phyloP scores from a whole-genome alignment of 805 yeast species.

The Saturnispora saitoi region DNA sequence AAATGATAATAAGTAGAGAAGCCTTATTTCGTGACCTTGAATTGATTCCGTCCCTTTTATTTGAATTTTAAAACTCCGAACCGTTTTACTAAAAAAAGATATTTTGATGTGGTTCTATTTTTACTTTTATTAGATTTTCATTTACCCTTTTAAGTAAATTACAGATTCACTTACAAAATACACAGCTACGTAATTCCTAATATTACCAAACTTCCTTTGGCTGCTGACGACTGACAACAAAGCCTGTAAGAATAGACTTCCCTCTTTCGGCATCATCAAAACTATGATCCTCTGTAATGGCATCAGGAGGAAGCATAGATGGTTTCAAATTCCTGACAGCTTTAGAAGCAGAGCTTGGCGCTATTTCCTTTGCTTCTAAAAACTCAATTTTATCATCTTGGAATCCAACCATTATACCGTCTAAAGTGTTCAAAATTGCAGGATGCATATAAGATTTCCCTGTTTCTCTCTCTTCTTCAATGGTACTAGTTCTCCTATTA shows the following conservation, averaged over 20 bases:
- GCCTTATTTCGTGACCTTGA: too few species aligned
- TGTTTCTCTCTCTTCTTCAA: constrained; percentile 50
- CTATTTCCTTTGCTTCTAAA: constrained; percentile 22
- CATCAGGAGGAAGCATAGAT: background rate
- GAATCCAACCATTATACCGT: constrained; percentile 53
- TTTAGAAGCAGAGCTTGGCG: background rate
- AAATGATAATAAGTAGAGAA: too few species aligned
- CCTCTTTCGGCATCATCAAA: constrained; percentile 1
- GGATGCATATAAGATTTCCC: constrained; percentile 45
- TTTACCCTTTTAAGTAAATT: background rate
- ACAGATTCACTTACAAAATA: background rate
- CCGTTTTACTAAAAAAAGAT: background rate
- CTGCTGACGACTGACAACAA: constrained; percentile 6
- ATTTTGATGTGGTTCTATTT: background rate
- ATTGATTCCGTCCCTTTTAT: background rate
- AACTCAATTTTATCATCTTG: constrained; percentile 41
- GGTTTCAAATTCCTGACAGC: background rate
- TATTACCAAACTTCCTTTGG: background rate
- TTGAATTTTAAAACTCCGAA: background rate
- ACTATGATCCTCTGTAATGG: background rate
- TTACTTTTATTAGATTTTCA: background rate
- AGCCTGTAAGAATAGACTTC: constrained; percentile 5
- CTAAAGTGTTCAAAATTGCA: constrained; percentile 34
- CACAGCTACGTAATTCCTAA: background rate
- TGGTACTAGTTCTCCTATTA: constrained; percentile 30